Evolutionary conservation across 192 early-diverging fungal species (phyloP), one percentile per base, ranked within the genome.

Genomic region (Rhizoclosmatium globosum): DNA sequence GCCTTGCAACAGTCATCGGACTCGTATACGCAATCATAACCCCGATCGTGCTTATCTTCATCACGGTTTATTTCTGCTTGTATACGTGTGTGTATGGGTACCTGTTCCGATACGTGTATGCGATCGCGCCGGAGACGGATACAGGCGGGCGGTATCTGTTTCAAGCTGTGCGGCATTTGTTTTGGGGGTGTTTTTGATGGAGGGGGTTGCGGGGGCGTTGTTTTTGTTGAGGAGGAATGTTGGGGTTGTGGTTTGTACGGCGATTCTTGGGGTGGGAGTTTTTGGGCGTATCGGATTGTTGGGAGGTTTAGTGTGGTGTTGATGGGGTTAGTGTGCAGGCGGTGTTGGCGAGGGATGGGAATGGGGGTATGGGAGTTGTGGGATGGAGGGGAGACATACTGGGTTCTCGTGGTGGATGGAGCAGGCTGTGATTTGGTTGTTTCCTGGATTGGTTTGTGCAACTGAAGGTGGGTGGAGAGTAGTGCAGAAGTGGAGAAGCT

Each of bases 41-140:
- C n/a, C 96, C 96, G 2, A 82, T 95, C 58, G 88, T 96, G 57
- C 80, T 92, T 60, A 87, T 94, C 21, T 93, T 97, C 70, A 91
- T 93, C 0, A 79, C 85, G 1, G 72, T 93, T 47, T 95, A 93
- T 84, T 97, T 93, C 81, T 84, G 82, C 9, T 75, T 95, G 21
- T 90, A 88, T 41, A 92, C 91, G 68, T 67, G 94, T 60, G 94
- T 94, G 9, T 96, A 94, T 79, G 79, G 87, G 0, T 94, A 97
- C 83, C 92, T 94, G 80, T 92, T 97, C 78, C 21, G 93, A 89
- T 50, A 82, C 93, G 56, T 95, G 2, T 86, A 82, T 74, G 60
- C 21, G 4, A 31, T 62, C 21, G 46, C 41, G 17, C 31, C 31
- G 31, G 31, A 31, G 31, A n/a, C 23, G 11, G 48, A 78, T n/a